phyloP scores from a whole-genome alignment of 257 asterid genomes.

The Parsonsia alboflavescens region DNA sequence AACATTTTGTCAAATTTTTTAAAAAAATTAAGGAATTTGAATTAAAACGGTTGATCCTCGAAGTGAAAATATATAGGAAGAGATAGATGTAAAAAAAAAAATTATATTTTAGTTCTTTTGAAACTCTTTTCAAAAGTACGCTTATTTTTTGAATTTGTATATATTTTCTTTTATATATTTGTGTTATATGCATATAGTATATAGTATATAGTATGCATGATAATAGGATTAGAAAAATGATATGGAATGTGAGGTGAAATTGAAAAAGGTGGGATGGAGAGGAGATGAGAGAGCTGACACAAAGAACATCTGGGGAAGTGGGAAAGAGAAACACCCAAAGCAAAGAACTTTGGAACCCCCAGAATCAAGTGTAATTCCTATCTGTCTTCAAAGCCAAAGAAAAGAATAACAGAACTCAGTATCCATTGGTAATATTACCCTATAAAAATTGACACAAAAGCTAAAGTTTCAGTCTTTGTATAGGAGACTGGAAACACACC shows the following conservation, averaged over 20 bases:
- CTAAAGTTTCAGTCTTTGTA: slow-evolving; percentile 64
- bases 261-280: not conserved
- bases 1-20: no score
- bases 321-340: slow-evolving; percentile 67
- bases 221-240: not conserved
- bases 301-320: slow-evolving; percentile 85
- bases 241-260: slow-evolving; percentile 20
- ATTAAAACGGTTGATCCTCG: no score
- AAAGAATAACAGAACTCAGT: slow-evolving; percentile 40
- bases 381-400: slow-evolving; percentile 48
- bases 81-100: no score
- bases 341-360: slow-evolving; percentile 53
- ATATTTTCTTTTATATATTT: no score
- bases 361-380: slow-evolving; percentile 59
- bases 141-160: no score
- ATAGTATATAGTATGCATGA: no score
- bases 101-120: no score
- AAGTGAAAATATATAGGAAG: no score
- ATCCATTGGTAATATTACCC: slow-evolving; percentile 7
- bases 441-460: slow-evolving; percentile 37
- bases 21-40: no score
- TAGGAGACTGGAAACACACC: slow-evolving; percentile 70
- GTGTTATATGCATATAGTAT: no score
- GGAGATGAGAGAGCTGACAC: slow-evolving; percentile 41
- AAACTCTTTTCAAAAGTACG: no score